These are phyloP conservation scores for Tetrapyrgos nigripes DNA, from an alignment of 1,284 basidiomycete genomes.

Conservation along the genomic window DNA sequence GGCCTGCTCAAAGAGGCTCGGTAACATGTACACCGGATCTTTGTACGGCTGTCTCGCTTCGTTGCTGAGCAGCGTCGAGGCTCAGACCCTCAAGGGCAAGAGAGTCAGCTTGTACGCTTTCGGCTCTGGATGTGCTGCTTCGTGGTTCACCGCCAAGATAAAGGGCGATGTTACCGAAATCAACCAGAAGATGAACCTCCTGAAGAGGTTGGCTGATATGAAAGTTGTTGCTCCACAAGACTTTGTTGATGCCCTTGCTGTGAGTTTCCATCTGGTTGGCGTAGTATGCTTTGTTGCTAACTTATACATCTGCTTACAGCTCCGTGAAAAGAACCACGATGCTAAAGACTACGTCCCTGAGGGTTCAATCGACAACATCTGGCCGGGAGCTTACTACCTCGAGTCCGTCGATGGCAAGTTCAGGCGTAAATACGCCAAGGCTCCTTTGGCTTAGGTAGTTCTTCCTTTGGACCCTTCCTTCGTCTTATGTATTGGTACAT, in stretches of 20 bases:
- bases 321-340: conserved; percentile 97
- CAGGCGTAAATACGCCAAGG: conserved; percentile 85
- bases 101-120: conserved; percentile 85
- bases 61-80: conserved; percentile 63
- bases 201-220: conserved; percentile 83
- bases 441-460: conserved; percentile 47
- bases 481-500: neutral
- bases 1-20: conserved; percentile 76
- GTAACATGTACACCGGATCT: conserved; percentile 93
- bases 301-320: conserved; percentile 47
- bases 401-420: conserved; percentile 92
- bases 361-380: conserved; percentile 91
- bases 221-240: conserved; percentile 92
- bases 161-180: conserved; percentile 80
- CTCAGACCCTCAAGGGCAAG: conserved; percentile 66
- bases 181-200: conserved; percentile 71
- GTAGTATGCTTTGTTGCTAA: conserved; percentile 6
- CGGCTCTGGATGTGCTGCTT: conserved; percentile 82
- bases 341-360: conserved; percentile 86
- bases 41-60: conserved; percentile 84
- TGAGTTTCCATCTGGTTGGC: conserved; percentile 47
- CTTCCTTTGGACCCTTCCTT: neutral
- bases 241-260: conserved; percentile 54
- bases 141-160: conserved; percentile 80
- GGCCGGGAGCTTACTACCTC: conserved; percentile 95